Conservation (phyloP, 495 filamentous ascomycete genomes). For the Antarctomyces pellizariae region DNA sequence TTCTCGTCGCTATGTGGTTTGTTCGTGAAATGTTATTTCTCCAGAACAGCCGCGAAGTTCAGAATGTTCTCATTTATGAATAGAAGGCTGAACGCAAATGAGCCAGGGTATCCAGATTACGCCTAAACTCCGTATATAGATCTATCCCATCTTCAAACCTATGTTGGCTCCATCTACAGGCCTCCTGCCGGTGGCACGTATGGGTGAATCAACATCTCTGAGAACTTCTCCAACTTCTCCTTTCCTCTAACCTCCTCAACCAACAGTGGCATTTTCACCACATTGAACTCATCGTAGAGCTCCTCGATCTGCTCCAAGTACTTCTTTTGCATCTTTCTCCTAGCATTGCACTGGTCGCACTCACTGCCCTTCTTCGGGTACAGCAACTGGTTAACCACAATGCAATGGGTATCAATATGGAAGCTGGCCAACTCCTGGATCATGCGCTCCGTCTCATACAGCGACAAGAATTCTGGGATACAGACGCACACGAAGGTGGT, state of each 20-base stretch:
- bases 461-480: conserved; percentile 88
- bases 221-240: conserved; percentile 81
- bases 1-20: too few relatives aligned
- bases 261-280: conserved; percentile 89
- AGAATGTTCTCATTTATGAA: too few relatives aligned
- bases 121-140: too few relatives aligned
- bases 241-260: conserved; percentile 90
- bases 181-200: conserved; percentile 48
- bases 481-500: conserved; percentile 98
- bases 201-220: conserved; percentile 74
- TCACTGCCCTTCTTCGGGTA: conserved; percentile 70
- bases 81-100: too few relatives aligned
- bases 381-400: conserved; percentile 94
- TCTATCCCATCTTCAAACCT: too few relatives aligned
- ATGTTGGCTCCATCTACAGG: too few relatives aligned
- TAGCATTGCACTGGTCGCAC: conserved; percentile 88
- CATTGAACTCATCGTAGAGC: conserved; percentile 97
- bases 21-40: too few relatives aligned
- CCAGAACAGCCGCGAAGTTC: too few relatives aligned
- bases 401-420: conserved; percentile 85
- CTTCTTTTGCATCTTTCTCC: conserved; percentile 98
- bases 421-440: conserved; percentile 92
- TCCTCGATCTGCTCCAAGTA: conserved; percentile 98
- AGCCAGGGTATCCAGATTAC: too few relatives aligned
- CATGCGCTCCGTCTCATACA: conserved; percentile 99